Percentiles rank a stretch among this genome's conserved stretches.
Conservation (phyloP, 2,329 filamentous ascomycete genomes). For the Penicillium frequentans region DNA sequence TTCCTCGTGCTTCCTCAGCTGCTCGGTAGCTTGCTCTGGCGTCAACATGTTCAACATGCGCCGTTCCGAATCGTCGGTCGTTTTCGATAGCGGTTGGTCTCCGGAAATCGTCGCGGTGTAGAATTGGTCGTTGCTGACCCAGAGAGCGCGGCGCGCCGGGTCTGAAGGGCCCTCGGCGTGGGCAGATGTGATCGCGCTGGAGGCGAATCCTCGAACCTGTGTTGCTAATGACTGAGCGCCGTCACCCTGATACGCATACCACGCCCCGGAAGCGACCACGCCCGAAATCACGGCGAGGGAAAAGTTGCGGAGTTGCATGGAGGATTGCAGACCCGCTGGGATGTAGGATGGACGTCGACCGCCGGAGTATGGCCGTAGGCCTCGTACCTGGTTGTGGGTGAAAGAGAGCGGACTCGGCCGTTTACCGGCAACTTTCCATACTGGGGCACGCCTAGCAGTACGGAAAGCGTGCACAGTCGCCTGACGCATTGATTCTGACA, state of each 20-base stretch:
- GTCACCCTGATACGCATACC: slow-evolving; percentile 49
- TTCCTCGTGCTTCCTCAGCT: slow-evolving; percentile 84
- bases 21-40: slow-evolving; percentile 87
- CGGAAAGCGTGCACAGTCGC: slow-evolving; percentile 48
- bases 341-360: slow-evolving; percentile 36
- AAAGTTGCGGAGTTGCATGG: slow-evolving; percentile 52
- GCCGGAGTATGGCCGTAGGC: slow-evolving; percentile 34
- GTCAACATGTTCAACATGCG: slow-evolving; percentile 95
- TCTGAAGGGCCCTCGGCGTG: slow-evolving; percentile 51
- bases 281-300: slow-evolving; percentile 50
- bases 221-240: slow-evolving; percentile 25
- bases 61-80: slow-evolving; percentile 78
- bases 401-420: slow-evolving; percentile 37
- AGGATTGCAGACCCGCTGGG: slow-evolving; percentile 41
- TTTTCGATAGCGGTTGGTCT: slow-evolving; percentile 84
- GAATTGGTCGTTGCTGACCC: slow-evolving; percentile 87
- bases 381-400: slow-evolving; percentile 38
- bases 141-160: slow-evolving; percentile 65
- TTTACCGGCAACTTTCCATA: slow-evolving; percentile 44
- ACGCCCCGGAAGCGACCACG: slow-evolving; percentile 49
- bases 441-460: slow-evolving; percentile 46
- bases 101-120: slow-evolving; percentile 84
- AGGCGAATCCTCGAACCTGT: slow-evolving; percentile 24
- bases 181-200: slow-evolving; percentile 24
- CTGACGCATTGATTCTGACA: slow-evolving; percentile 47